phyloP scores from a whole-genome alignment of 2,329 filamentous ascomycete genomes.

The Fusarium sulawesiense region DNA sequence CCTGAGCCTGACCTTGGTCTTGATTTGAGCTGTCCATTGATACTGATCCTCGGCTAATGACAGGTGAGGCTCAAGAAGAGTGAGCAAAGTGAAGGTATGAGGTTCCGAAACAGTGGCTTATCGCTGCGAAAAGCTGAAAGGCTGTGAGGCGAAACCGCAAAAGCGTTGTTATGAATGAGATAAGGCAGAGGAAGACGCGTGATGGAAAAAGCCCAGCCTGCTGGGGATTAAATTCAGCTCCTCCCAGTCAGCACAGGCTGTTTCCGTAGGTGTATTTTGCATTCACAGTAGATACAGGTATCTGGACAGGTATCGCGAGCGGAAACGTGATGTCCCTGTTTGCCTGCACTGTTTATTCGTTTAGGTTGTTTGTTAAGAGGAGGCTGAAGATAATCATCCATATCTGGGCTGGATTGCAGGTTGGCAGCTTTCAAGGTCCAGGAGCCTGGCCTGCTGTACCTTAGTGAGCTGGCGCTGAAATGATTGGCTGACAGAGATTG shows the following conservation, averaged over 20 bases:
- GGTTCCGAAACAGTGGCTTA: neutral
- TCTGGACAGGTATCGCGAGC: neutral
- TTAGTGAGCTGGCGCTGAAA: conserved; percentile 19
- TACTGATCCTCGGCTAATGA: neutral
- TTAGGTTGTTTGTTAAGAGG: conserved; percentile 1
- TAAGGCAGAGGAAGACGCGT: conserved; percentile 34
- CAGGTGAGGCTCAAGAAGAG: neutral
- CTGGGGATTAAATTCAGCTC: conserved; percentile 32
- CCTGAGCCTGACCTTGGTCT: conserved; percentile 32
- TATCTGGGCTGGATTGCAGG: conserved; percentile 19
- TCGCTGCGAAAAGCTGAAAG: conserved; percentile 34
- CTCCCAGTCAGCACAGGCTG: conserved; percentile 3
- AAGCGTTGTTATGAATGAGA: conserved; percentile 37
- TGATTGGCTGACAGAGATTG: conserved; percentile 36
- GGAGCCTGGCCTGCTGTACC: neutral
- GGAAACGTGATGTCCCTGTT: neutral
- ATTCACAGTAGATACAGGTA: conserved; percentile 21
- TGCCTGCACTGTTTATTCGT: neutral
- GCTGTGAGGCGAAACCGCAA: conserved; percentile 21
- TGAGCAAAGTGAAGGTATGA: neutral
- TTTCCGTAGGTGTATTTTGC: conserved; percentile 1
- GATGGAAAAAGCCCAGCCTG: conserved; percentile 38
- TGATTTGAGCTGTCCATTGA: conserved; percentile 36
- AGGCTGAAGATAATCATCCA: conserved; percentile 8
- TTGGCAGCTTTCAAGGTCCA: conserved; percentile 26